Conservation (phyloP, 2,329 filamentous ascomycete genomes). For the Cercospora nicotianae region DNA sequence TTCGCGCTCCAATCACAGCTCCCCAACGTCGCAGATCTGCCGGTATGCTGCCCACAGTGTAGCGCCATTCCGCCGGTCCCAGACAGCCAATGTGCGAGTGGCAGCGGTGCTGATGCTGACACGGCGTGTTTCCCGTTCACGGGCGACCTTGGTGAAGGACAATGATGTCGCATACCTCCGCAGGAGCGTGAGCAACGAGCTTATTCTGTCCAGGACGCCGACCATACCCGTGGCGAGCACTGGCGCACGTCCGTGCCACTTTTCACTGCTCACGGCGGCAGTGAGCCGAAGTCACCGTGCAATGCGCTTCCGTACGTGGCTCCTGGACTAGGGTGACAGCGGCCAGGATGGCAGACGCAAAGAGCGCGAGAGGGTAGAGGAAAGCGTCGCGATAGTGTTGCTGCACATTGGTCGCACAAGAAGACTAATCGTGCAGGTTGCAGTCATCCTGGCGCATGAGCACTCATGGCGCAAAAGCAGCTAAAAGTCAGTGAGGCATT, state of each 20-base stretch:
- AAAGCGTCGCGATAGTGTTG: neutral
- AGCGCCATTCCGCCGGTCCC: conserved; percentile 10
- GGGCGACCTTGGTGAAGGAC: conserved; percentile 18
- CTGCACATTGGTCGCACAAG: conserved; percentile 8
- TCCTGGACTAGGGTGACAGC: neutral
- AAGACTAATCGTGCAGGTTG: conserved; percentile 4
- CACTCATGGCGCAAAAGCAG: conserved; percentile 8
- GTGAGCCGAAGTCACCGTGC: neutral
- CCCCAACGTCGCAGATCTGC: conserved; percentile 16
- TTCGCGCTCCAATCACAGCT: conserved; percentile 20
- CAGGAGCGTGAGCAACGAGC: neutral
- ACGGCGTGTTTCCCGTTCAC: neutral
- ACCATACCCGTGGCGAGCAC: conserved; percentile 11
- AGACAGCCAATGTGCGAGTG: conserved; percentile 7
- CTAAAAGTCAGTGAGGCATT: neutral
- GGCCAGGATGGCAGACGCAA: neutral
- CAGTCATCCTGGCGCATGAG: conserved; percentile 14
- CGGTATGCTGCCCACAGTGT: conserved; percentile 15
- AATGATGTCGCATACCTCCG: conserved; percentile 7
- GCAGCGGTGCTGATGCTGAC: conserved; percentile 7
- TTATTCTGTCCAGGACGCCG: conserved; percentile 1
- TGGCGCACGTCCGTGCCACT: neutral
- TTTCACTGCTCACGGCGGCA: neutral
- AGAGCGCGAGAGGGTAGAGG: neutral
- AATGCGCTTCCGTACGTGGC: neutral